These are phyloP conservation scores for Candida qinlingensis DNA, from an alignment of 805 yeast genomes.

Conservation along the genomic window DNA sequence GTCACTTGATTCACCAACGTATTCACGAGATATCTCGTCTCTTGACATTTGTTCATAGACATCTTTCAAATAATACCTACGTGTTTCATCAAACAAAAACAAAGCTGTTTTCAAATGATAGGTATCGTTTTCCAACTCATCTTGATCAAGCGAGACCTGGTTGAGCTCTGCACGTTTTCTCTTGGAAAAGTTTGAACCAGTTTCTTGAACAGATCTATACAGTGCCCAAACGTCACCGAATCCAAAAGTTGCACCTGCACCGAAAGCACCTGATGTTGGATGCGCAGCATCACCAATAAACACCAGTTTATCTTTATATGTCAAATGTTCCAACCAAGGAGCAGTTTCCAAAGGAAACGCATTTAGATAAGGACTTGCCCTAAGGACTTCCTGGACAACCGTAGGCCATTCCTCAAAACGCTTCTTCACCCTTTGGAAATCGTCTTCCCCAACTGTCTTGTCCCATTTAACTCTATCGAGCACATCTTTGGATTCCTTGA, in stretches of 20 bases:
- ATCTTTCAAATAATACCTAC: conserved; percentile 1
- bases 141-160: not conserved
- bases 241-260: conserved; percentile 1
- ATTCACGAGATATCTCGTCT: not conserved
- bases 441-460: not conserved
- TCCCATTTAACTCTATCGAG: not conserved
- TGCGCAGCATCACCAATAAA: conserved; percentile 1
- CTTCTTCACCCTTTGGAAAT: not conserved
- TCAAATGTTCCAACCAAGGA: not conserved
- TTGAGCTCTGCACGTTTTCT: not conserved
- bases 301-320: not conserved
- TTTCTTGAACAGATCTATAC: not conserved
- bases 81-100: not conserved
- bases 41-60: not conserved
- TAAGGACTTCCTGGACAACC: not conserved
- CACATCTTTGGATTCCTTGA: not conserved
- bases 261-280: conserved; percentile 1
- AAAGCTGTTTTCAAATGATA: not conserved
- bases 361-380: not conserved
- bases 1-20: not conserved
- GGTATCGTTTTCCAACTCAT: not conserved
- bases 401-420: not conserved
- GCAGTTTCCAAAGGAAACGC: not conserved
- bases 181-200: not conserved
- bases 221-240: conserved; percentile 1